Evolutionary conservation across 2,329 filamentous ascomycete species (phyloP).

Genomic region (Claviceps sp.): DNA sequence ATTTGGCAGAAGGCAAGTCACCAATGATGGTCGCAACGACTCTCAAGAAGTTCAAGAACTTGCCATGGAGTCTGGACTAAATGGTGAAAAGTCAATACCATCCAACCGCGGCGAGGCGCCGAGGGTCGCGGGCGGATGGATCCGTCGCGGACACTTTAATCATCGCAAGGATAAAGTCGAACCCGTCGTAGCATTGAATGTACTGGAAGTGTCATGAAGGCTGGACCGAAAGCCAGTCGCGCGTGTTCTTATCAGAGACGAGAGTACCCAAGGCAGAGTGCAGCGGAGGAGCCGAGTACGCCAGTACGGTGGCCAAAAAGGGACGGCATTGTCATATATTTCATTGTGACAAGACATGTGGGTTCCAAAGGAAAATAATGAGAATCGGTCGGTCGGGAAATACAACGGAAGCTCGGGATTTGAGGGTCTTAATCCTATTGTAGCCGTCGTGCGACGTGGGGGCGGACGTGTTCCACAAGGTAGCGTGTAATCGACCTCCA

Average conservation of each 20-base stretch:
- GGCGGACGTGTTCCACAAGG: too few relatives aligned
- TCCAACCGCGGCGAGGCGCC: constrained; percentile 20
- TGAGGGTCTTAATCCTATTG: too few relatives aligned
- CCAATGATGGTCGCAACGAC: too few relatives aligned
- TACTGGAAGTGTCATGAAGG: constrained; percentile 12
- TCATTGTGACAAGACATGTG: not conserved
- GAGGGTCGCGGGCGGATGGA: constrained; percentile 18
- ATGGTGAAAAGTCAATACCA: too few relatives aligned
- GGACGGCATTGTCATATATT: not conserved
- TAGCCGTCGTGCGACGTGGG: too few relatives aligned
- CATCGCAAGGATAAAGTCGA: constrained; percentile 26
- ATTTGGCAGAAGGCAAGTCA: too few relatives aligned
- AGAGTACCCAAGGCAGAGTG: too few relatives aligned
- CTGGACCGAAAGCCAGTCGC: constrained; percentile 6
- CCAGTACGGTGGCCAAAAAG: not conserved
- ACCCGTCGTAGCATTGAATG: constrained; percentile 20
- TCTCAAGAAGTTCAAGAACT: too few relatives aligned
- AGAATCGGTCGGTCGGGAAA: too few relatives aligned
- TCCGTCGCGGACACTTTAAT: constrained; percentile 24
- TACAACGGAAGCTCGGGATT: too few relatives aligned
- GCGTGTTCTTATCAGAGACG: not conserved
- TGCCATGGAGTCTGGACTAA: too few relatives aligned
- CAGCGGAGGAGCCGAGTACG: not conserved
- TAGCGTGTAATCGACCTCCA: too few relatives aligned
- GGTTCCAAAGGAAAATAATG: not conserved